Conservation (phyloP, 2,329 filamentous ascomycete genomes). For the Aureobasidium zeae region DNA sequence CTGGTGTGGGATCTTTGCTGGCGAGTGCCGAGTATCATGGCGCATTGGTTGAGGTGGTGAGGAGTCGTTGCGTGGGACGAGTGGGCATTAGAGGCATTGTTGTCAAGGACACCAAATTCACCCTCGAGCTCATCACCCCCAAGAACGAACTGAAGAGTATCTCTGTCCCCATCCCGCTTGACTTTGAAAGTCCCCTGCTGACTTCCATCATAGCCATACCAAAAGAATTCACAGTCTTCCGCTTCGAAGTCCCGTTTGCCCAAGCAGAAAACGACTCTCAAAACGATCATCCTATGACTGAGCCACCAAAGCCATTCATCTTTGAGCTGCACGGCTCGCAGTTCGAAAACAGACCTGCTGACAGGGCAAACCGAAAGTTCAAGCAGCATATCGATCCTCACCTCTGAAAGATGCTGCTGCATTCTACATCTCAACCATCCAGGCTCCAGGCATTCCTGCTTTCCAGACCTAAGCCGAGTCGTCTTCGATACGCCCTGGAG, state of each 20-base stretch:
- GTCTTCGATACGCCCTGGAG: too few species aligned
- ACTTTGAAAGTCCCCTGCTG: conserved; percentile 8
- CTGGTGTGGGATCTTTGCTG: conserved; percentile 60
- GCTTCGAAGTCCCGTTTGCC: conserved; percentile 55
- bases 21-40: conserved; percentile 86
- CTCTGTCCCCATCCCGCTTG: conserved; percentile 19
- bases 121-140: conserved; percentile 73
- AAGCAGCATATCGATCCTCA: conserved; percentile 72
- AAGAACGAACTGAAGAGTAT: conserved; percentile 59
- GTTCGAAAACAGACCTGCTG: conserved; percentile 71
- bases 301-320: conserved; percentile 43
- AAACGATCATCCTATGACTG: conserved; percentile 20
- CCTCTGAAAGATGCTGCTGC: too few species aligned
- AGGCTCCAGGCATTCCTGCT: too few species aligned
- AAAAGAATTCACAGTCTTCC: conserved; percentile 83
- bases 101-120: conserved; percentile 76
- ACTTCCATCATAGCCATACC: conserved; percentile 53
- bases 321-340: conserved; percentile 86
- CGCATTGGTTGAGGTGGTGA: conserved; percentile 69
- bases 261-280: conserved; percentile 20
- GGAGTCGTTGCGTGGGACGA: conserved; percentile 69
- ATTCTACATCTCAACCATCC: too few species aligned
- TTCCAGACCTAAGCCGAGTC: too few species aligned
- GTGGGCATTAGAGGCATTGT: conserved; percentile 83
- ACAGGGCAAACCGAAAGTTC: conserved; percentile 85